phyloP scores from a whole-genome alignment of 148 eudicot genomes.

The Talinum fruticosum region DNA sequence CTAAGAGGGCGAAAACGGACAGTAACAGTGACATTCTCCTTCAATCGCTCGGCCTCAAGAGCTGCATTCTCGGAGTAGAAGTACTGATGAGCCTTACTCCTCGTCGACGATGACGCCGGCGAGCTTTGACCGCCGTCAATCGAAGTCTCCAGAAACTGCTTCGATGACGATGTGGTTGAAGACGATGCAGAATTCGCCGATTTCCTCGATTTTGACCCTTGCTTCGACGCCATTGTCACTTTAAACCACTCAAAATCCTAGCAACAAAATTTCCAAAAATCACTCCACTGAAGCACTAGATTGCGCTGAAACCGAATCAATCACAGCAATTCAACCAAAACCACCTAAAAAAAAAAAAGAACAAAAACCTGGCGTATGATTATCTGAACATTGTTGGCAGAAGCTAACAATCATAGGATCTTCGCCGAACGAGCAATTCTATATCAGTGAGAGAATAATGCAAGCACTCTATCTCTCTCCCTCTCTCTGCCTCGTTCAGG shows the following conservation, averaged over 20 bases:
- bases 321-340: background rate
- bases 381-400: slow-evolving; percentile 16
- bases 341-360: background rate
- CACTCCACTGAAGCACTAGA: background rate
- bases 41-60: slow-evolving; percentile 56
- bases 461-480: background rate
- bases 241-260: background rate
- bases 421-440: slow-evolving; percentile 16
- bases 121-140: slow-evolving; percentile 51
- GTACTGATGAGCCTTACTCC: slow-evolving; percentile 52
- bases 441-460: slow-evolving; percentile 28
- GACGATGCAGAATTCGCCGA: slow-evolving; percentile 56
- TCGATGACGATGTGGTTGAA: slow-evolving; percentile 73
- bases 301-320: background rate
- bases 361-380: slow-evolving; percentile 13
- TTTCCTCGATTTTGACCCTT: slow-evolving; percentile 46
- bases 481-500: background rate
- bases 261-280: slow-evolving; percentile 5
- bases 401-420: background rate
- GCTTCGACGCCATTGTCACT: slow-evolving; percentile 59
- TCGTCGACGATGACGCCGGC: slow-evolving; percentile 39
- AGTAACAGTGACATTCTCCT: slow-evolving; percentile 93
- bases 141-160: slow-evolving; percentile 56
- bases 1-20: slow-evolving; percentile 98
- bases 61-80: slow-evolving; percentile 43